Conservation (phyloP, 345 rosid species). For the Laguncularia racemosa region DNA sequence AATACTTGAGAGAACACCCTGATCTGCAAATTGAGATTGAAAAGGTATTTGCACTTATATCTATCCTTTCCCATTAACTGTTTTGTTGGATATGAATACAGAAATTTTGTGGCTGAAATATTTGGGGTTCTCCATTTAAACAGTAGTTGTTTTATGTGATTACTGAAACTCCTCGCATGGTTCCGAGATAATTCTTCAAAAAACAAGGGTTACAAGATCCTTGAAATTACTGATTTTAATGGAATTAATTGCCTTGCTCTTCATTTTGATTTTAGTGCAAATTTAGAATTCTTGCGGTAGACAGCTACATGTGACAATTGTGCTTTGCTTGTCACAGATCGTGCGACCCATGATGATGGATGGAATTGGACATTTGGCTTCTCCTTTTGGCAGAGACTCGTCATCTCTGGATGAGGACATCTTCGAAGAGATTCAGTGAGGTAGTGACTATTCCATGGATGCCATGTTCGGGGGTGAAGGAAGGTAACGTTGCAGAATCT, state of each 20-base stretch:
- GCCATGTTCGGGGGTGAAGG: too few relatives aligned
- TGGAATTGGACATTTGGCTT: slow-evolving; percentile 34
- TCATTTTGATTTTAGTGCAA: not conserved
- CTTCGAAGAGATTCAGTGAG: slow-evolving; percentile 33
- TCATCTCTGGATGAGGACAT: slow-evolving; percentile 32
- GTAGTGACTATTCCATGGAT: not conserved
- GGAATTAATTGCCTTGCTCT: not conserved
- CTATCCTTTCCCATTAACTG: too few relatives aligned
- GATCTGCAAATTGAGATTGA: slow-evolving; percentile 59
- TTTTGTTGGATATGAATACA: too few relatives aligned
- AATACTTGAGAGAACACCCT: slow-evolving; percentile 70
- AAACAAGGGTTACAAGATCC: too few relatives aligned
- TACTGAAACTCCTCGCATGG: too few relatives aligned
- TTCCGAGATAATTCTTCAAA: too few relatives aligned
- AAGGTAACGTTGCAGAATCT: too few relatives aligned
- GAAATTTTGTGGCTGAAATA: too few relatives aligned
- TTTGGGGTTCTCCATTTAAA: too few relatives aligned
- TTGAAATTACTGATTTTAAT: not conserved
- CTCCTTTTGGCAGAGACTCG: slow-evolving; percentile 25
- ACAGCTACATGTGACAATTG: too few relatives aligned
- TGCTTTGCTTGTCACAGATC: slow-evolving; percentile 25
- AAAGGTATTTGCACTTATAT: slow-evolving; percentile 40
- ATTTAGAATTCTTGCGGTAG: not conserved
- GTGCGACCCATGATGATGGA: slow-evolving; percentile 55
- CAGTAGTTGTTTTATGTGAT: too few relatives aligned